phyloP scores from a whole-genome alignment of 2,329 filamentous ascomycete genomes.

The Fusarium robinianum region DNA sequence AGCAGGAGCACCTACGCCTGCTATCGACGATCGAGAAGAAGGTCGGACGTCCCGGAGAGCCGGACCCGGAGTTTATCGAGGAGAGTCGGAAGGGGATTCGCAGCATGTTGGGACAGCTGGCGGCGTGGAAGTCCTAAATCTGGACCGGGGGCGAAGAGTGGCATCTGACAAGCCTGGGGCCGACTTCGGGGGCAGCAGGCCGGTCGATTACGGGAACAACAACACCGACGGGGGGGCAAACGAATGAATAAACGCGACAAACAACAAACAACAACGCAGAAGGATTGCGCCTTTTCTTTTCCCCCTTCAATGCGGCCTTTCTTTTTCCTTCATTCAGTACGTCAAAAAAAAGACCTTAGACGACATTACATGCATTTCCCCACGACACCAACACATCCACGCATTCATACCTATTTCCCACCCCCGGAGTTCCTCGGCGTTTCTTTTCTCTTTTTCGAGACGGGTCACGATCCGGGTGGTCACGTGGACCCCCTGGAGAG shows the following conservation, averaged over 20 bases:
- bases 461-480: conserved; percentile 23
- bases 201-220: too few species aligned
- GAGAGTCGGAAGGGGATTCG: conserved; percentile 25
- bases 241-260: conserved; percentile 5
- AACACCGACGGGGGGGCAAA: background rate
- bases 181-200: conserved; percentile 32
- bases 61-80: conserved; percentile 13
- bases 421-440: conserved; percentile 25
- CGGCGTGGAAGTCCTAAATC: conserved; percentile 28
- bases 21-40: conserved; percentile 22
- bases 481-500: conserved; percentile 23
- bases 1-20: conserved; percentile 34
- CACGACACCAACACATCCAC: too few species aligned
- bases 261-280: background rate
- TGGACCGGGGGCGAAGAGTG: too few species aligned
- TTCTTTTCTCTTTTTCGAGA: conserved; percentile 21
- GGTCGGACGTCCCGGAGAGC: too few species aligned
- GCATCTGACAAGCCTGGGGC: conserved; percentile 4
- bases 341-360: too few species aligned
- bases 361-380: too few species aligned
- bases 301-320: background rate
- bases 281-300: background rate
- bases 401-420: conserved; percentile 8
- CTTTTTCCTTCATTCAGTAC: too few species aligned
- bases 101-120: conserved; percentile 19